Base-by-base conservation (phyloP, 202 grass and related monocot species). In the Carex sylvatica region DNA sequence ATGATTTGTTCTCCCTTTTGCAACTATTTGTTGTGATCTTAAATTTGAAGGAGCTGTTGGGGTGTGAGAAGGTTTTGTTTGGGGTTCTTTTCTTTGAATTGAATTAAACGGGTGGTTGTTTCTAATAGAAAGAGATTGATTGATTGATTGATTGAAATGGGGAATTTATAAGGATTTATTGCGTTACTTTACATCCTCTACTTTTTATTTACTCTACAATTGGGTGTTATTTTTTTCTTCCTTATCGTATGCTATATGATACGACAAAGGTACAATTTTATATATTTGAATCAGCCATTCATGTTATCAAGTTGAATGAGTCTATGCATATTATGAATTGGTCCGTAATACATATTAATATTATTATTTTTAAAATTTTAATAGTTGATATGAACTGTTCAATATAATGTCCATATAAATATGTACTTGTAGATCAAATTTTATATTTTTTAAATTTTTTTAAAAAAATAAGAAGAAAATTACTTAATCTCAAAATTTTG, bases 101-200 rank as follows among this genome's bases (percentile, higher is more conserved):
- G 51, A 76, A 76, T 71, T 71, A 40, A 71, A 71, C 13, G 7
- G 28, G 28, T 70, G 16, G 18, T 70, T n/a, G 31, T 36, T 36
- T 38, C 64, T 6, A 33, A 5, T 33, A 67, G 65, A 67, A 38
- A 36, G 65, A 33, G 31, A 68, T 40, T 51, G 71, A 74, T 59
- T 44, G n/a, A n/a, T n/a, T 46, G 30, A 40, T 19, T 10, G 47
- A 54, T 60, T 35, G 74, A 40, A 38, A 60, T 8, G 18, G 52
- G 30, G 18, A 7, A 78, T 78, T 78, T 76, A 76, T 54, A 59
- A 28, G 74, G 30, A 35, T 78, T 78, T 31, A 76, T 56, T 33
- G 15, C 4, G 5, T 52, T 75, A 19, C 24, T 65, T 33, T 35
- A 65, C 28, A 58, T 77, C 16, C 52, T 77, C 74, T 77, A 6